Evolutionary conservation across 2,329 filamentous ascomycete species (phyloP), one percentile per base, ranked within the genome.

Genomic region (Ascochyta clinopodiicola): DNA sequence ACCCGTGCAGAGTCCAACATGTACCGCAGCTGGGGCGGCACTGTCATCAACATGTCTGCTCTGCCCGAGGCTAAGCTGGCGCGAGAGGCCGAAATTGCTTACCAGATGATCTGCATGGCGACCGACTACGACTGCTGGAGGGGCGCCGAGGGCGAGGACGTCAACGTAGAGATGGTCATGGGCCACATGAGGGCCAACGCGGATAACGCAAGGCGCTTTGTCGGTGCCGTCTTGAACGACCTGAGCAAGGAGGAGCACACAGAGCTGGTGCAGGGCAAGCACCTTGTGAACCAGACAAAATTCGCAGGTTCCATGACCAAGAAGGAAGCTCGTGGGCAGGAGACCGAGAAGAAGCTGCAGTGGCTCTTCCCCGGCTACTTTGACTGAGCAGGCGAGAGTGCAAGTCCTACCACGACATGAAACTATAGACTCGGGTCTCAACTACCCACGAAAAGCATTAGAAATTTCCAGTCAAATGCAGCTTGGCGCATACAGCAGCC

Each of bases 121-220:
- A 99, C 95, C 25, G 95, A 99, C 81, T 99, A 99, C 77, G 95
- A 99, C 81, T 98, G 94, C 86, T 99, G 95, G 95, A 90, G 93
- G 73, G 87, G 85, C 19, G 85, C 84, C 44, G 89, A 87, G 54
- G 85, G 84, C 38, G 90, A 88, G 62, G 81, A 85, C 58, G 95
- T 99, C 60, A 93, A 92, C 59, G 95, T 99, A 21, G 91, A 93
- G 77, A 96, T 98, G 90, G 95, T 99, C 51, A 91, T 96, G 87
- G 89, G 87, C 58, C 91, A 96, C 78, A 99, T 99, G 95, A 89
- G 90, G 74, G 89, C 92, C 64, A 99, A 99, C 78, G 84, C 90
- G 47, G 83, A 88, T 72, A 99, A 98, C 71, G 95, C 95, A 31
- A 88, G 89, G 75, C 83, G 87, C 46, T 88, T 98, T 52, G 88